Evolutionary conservation across 805 yeast genomes (phyloP).

Genomic region (Barnettozyma sp.): DNA sequence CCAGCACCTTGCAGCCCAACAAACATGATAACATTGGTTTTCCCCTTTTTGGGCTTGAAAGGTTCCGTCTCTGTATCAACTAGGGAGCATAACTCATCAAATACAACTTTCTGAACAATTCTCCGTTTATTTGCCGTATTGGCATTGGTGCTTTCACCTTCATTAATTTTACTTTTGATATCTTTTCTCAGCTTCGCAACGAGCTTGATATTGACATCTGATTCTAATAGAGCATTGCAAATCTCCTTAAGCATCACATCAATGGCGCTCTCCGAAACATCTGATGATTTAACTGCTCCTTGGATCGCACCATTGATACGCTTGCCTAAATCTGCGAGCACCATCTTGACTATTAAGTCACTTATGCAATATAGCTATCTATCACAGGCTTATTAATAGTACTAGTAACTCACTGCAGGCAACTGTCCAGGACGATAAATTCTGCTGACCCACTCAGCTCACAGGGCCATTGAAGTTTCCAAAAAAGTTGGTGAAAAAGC

Average conservation of each 20-base stretch:
- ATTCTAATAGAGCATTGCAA: constrained; percentile 81
- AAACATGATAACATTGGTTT: constrained; percentile 82
- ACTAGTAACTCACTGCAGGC: too few species aligned
- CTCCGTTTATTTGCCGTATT: constrained; percentile 57
- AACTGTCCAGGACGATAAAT: too few species aligned
- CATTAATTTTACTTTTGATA: constrained; percentile 51
- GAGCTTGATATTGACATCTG: constrained; percentile 87
- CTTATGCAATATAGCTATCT: too few species aligned
- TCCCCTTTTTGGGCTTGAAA: constrained; percentile 82
- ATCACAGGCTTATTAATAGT: too few species aligned
- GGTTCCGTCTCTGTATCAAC: constrained; percentile 63
- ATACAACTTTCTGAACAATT: constrained; percentile 82
- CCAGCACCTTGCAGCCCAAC: constrained; percentile 99
- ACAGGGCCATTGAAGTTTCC: too few species aligned
- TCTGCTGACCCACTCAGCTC: too few species aligned
- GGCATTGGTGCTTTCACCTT: constrained; percentile 41
- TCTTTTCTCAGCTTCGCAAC: constrained; percentile 73
- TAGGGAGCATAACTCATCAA: constrained; percentile 81
- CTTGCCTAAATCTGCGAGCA: constrained; percentile 71
- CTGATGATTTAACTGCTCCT: constrained; percentile 49
- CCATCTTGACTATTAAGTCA: too few species aligned
- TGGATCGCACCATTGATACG: constrained; percentile 70
- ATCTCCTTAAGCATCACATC: constrained; percentile 78
- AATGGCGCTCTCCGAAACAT: constrained; percentile 53
- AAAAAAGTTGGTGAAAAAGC: too few species aligned